Conservation (phyloP, 2,329 filamentous ascomycete genomes). For the Talaromyces sp. region DNA sequence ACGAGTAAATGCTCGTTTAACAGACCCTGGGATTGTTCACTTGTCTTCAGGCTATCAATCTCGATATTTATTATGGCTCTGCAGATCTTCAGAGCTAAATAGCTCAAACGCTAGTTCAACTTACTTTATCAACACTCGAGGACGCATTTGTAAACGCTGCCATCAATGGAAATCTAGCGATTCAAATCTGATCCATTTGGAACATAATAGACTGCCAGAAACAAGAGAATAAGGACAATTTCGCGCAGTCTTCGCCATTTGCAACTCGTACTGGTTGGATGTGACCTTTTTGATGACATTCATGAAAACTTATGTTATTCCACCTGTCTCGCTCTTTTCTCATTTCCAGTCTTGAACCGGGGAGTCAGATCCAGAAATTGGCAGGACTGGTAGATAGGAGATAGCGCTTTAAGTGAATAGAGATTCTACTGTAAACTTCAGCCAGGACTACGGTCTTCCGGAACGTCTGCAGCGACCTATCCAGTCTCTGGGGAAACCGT, state of each 20-base stretch:
- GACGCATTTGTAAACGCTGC: not conserved
- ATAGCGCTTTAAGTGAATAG: not conserved
- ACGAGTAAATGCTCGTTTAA: not conserved
- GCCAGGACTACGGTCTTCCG: not conserved
- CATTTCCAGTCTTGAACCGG: not conserved
- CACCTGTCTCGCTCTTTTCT: not conserved
- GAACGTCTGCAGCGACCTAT: not conserved
- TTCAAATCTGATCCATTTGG: not conserved
- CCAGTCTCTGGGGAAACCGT: not conserved
- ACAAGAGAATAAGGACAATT: not conserved
- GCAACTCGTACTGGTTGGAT: not conserved
- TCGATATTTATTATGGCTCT: not conserved
- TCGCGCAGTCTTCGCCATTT: not conserved
- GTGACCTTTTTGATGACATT: not conserved
- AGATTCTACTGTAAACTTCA: not conserved
- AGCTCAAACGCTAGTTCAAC: not conserved
- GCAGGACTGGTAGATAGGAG: not conserved
- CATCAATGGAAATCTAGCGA: not conserved
- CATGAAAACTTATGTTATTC: not conserved
- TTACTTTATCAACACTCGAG: not conserved
- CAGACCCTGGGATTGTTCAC: not conserved
- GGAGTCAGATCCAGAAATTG: not conserved
- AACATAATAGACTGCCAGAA: not conserved
- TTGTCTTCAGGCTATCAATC: not conserved
- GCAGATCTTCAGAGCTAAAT: not conserved